Evolutionary conservation across 371 early-diverging fungal genomes (phyloP).

Genomic region (Mortierella polycephala): DNA sequence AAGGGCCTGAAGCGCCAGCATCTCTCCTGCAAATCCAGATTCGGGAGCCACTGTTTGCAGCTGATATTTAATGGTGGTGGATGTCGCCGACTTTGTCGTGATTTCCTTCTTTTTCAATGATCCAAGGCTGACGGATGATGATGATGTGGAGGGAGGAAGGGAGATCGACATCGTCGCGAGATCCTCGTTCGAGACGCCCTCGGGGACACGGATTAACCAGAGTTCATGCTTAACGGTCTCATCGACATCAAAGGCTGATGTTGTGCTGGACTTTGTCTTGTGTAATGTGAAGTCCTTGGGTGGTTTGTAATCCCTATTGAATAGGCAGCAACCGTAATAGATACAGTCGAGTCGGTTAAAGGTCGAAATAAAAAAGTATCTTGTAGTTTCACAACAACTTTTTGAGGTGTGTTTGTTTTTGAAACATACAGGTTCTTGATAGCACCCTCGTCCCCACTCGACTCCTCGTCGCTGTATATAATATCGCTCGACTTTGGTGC

Average conservation of each 20-base stretch:
- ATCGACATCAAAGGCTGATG: conserved; percentile 38
- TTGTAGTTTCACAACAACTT: conserved; percentile 1
- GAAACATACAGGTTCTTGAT: conserved; percentile 47
- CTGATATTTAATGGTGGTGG: conserved; percentile 41
- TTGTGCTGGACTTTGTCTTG: conserved; percentile 24
- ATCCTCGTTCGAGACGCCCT: conserved; percentile 48
- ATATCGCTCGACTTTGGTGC: conserved; percentile 39
- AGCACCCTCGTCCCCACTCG: conserved; percentile 39
- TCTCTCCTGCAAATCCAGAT: conserved; percentile 45
- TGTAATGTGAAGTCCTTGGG: conserved; percentile 42
- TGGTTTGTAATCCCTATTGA: conserved; percentile 46
- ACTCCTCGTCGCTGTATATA: conserved; percentile 40
- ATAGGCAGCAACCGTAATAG: too few relatives aligned
- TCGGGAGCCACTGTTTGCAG: conserved; percentile 40
- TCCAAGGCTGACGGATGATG: conserved; percentile 14
- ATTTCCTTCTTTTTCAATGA: conserved; percentile 47
- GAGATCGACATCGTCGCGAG: conserved; percentile 42
- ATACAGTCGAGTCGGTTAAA: too few relatives aligned
- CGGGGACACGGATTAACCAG: conserved; percentile 54
- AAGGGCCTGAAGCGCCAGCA: conserved; percentile 35
- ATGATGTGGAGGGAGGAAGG: conserved; percentile 17
- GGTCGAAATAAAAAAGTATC: not conserved
- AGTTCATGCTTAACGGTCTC: conserved; percentile 39
- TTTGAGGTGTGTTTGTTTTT: not conserved
- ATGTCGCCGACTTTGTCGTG: conserved; percentile 14